Evolutionary conservation across 140 eudicot species (phyloP), one percentile per base, ranked within the genome.

Genomic region (Flaveria floridana): DNA sequence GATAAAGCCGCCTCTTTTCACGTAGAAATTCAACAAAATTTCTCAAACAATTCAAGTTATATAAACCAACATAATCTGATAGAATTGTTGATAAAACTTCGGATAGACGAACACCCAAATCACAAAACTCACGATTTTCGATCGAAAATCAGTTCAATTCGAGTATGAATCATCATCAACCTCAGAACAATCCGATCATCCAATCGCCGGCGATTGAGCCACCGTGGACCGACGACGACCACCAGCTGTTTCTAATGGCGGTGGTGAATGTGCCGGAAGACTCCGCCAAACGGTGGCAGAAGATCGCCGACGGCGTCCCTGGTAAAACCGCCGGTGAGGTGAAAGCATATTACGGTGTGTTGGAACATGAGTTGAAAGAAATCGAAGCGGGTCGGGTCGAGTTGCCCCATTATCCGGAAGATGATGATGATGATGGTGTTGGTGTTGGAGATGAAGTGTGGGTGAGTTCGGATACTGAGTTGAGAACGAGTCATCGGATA

Each of bases 291-390:
- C 57, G 92, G 70, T 90, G 97, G 97, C 72, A 76, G 15, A 68
- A 44, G 57, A 84, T 90, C 25, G 95, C 97, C 3, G 79, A 42
- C 0, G 72, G 14, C 26, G 65, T 90, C 0, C 97, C 97, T 0
- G 89, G 92, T n/a, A 90, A 81, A 76, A 65, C 90, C 73, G 57
- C 72, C 59, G 87, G 73, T 25, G 90, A 90, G 73, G 85, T 84
- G 15, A 68, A 44, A 68, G 76, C 28, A 2, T 87, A 86, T 25
- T 84, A 86, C 68, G 84, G 77, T 5, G 85, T 65, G 23, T 61
- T 84, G 16, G 47, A 80, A 11, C 79, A 84, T 44, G 92, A 86
- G 16, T 67, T 91, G 2, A 8, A 6, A 1, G 84, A 81, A 74
- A 88, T 86, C 46, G 95, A 86, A 21, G 75, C 95, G 37, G 95